Evolutionary conservation across 2,329 filamentous ascomycete species (phyloP), one percentile per base, ranked within the genome.

Genomic region (Aphanocladium album): DNA sequence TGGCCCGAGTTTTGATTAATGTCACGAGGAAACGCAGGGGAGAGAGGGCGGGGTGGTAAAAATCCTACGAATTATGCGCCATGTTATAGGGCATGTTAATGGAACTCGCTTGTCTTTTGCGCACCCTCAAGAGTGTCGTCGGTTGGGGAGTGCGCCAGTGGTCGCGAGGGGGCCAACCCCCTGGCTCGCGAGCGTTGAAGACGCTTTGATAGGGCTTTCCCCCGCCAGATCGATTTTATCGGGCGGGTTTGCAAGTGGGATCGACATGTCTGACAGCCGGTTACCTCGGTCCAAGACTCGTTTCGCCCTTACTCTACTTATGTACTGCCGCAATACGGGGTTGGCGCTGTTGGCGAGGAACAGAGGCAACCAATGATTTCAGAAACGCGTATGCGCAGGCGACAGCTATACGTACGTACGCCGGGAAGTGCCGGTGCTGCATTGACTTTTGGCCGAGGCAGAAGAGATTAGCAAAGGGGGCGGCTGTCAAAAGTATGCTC

Each of bases 231-330:
- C 50, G 33, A 21, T 37, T 23, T 25, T 47, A n/a, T 50, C 16
- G 5, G 19, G 50, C 5, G 19, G n/a, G n/a, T n/a, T n/a, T n/a
- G n/a, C n/a, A n/a, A n/a, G 14, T 19, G 21, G 16, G 54, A 57
- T 57, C 54, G 27, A n/a, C 43, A 9, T 6, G 54, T 39, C 43
- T 21, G 6, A 49, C 30, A 57, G 43, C 54, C 54, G 43, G 45
- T 57, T 57, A 49, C 54, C 54, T 57, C 54, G 54, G 54, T 39
- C 37, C 54, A 57, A 39, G 14, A 25, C 3, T 43, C 7, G 14
- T 5, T 16, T 19, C 17, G 39, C 7, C 12, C 12, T 17, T 43
- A 6, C 5, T 43, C 39, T 8, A 5, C 39, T 17, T 43, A 5
- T 43, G 6, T 6, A 5, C n/a, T 16, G 39, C 39, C 17, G 5